Conservation (phyloP, 306 rosid species). For the Trichosanthes cucumerina region DNA sequence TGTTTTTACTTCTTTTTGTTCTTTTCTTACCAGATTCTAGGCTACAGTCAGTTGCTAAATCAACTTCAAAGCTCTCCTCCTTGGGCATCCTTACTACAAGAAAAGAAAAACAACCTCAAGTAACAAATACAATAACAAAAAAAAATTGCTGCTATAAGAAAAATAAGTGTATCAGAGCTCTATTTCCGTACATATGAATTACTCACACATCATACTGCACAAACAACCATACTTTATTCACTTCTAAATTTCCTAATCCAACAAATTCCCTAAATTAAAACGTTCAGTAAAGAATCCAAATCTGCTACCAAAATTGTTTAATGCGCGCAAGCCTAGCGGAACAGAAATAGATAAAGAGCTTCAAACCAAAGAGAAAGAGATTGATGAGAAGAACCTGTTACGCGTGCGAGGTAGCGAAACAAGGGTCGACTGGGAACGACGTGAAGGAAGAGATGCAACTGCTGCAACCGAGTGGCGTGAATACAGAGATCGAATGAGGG, state of each 20-base stretch:
- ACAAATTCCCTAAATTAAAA: background rate
- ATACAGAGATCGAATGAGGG: background rate
- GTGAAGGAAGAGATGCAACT: background rate
- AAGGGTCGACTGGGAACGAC: background rate
- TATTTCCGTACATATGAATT: background rate
- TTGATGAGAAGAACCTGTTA: background rate
- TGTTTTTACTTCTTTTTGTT: background rate
- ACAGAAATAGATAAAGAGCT: background rate
- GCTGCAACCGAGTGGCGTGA: background rate
- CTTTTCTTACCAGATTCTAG: background rate
- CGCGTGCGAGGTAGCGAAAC: background rate
- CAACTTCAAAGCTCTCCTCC: conserved; percentile 2
- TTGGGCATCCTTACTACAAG: background rate
- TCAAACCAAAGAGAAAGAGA: background rate
- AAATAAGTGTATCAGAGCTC: background rate
- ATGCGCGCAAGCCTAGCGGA: background rate
- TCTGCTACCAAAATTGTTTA: background rate
- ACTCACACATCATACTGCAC: background rate
- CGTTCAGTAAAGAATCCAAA: background rate
- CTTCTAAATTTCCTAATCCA: background rate
- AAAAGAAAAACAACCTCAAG: background rate
- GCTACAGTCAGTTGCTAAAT: background rate
- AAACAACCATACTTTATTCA: background rate
- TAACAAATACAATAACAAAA: background rate
- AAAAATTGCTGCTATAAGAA: background rate